phyloP scores from a whole-genome alignment of 1,284 basidiomycete genomes.

The Thecaphora frezii region DNA sequence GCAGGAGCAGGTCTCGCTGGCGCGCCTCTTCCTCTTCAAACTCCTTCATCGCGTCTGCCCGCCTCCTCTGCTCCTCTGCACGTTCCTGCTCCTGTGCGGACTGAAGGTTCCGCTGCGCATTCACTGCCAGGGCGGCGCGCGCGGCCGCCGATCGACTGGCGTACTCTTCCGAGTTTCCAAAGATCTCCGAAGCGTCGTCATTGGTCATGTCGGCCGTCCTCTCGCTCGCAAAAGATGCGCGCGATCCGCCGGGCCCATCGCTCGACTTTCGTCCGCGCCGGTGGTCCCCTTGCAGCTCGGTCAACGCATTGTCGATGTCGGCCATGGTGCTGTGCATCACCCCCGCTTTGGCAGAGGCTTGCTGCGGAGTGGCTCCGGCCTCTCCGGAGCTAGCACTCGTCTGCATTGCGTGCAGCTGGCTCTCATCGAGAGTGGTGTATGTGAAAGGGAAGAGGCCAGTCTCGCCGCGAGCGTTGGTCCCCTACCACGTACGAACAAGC shows the following conservation, averaged over 20 bases:
- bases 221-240: slow-evolving; percentile 38
- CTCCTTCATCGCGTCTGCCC: slow-evolving; percentile 37
- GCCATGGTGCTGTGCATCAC: slow-evolving; percentile 57
- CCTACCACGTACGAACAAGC: slow-evolving; percentile 65
- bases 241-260: slow-evolving; percentile 13
- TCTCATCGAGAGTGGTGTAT: slow-evolving; percentile 68
- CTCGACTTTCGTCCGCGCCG: neutral
- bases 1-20: slow-evolving; percentile 38
- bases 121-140: slow-evolving; percentile 53
- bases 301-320: slow-evolving; percentile 56
- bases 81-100: slow-evolving; percentile 35
- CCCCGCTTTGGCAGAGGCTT: slow-evolving; percentile 19
- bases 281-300: slow-evolving; percentile 41
- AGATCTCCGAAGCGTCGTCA: slow-evolving; percentile 6
- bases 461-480: slow-evolving; percentile 78
- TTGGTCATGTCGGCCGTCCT: slow-evolving; percentile 21
- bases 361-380: slow-evolving; percentile 23
- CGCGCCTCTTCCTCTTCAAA: slow-evolving; percentile 51
- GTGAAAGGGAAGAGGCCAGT: slow-evolving; percentile 86
- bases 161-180: slow-evolving; percentile 38
- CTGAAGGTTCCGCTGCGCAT: slow-evolving; percentile 50
- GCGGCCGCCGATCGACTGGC: slow-evolving; percentile 37
- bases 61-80: slow-evolving; percentile 35
- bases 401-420: slow-evolving; percentile 33
- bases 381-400: slow-evolving; percentile 23